Evolutionary conservation across 176 grass and related monocot species (phyloP).

Genomic region (Canna indica): DNA sequence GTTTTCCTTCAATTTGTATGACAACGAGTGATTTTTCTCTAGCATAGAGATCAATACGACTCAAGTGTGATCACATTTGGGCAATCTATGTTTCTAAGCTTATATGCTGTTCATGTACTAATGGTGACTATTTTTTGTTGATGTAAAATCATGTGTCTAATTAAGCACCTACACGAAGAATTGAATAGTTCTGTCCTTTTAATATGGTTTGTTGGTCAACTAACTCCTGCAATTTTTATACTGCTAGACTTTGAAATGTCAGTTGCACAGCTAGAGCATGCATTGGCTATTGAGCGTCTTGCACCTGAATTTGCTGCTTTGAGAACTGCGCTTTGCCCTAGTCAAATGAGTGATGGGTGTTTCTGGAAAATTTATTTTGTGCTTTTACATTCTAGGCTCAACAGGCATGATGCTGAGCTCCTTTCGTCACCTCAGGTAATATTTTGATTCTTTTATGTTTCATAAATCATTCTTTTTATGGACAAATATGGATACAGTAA

Average conservation of each 20-base stretch:
- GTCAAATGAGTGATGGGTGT: constrained; percentile 62
- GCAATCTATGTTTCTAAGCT: background rate
- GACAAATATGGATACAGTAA: constrained; percentile 1
- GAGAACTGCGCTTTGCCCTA: constrained; percentile 46
- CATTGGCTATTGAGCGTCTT: constrained; percentile 35
- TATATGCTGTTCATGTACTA: background rate
- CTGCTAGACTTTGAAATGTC: constrained; percentile 57
- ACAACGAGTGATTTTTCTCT: background rate
- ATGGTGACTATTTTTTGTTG: background rate
- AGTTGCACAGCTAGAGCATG: constrained; percentile 53
- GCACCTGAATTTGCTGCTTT: constrained; percentile 38
- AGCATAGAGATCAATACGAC: background rate
- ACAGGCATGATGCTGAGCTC: constrained; percentile 47
- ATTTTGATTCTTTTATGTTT: background rate
- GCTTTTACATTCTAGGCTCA: constrained; percentile 63
- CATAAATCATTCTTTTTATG: background rate
- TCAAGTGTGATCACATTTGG: background rate
- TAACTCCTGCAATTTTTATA: background rate
- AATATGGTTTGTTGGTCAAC: background rate
- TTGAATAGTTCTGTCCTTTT: background rate
- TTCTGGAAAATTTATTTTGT: constrained; percentile 94
- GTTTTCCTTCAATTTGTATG: background rate
- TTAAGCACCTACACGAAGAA: background rate
- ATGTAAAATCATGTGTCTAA: background rate
- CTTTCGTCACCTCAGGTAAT: constrained; percentile 54